phyloP scores from a whole-genome alignment of 257 asterid genomes.

The Solanum appendiculatum region DNA sequence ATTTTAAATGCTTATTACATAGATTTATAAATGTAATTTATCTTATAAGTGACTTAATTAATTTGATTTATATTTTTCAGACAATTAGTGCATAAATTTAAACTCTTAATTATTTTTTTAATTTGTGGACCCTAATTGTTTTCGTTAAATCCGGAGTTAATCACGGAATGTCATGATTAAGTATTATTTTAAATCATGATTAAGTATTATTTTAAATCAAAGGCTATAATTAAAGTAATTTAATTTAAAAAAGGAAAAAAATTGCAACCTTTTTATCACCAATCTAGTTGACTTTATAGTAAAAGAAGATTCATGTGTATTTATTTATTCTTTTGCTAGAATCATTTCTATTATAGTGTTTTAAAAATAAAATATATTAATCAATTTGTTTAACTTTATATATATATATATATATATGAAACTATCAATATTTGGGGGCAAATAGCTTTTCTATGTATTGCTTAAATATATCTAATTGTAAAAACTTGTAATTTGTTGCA shows the following conservation, averaged over 20 bases:
- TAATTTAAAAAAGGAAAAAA: neutral
- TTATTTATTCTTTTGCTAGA: neutral
- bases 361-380: neutral
- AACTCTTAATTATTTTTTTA: neutral
- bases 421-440: neutral
- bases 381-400: neutral
- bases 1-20: neutral
- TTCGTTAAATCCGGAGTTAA: constrained; percentile 42
- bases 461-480: neutral
- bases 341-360: neutral
- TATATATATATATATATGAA: neutral
- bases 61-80: neutral
- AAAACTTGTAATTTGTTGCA: neutral
- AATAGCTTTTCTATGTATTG: neutral
- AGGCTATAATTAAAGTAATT: neutral
- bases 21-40: neutral
- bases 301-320: neutral
- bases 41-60: neutral
- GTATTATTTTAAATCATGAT: neutral
- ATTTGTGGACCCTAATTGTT: constrained; percentile 27
- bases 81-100: neutral
- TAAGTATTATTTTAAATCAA: neutral
- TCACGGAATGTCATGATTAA: constrained; percentile 14
- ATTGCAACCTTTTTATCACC: constrained; percentile 10
- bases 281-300: constrained; percentile 28